phyloP scores from a whole-genome alignment of 257 asterid species.

The Penstemon barbatus region DNA sequence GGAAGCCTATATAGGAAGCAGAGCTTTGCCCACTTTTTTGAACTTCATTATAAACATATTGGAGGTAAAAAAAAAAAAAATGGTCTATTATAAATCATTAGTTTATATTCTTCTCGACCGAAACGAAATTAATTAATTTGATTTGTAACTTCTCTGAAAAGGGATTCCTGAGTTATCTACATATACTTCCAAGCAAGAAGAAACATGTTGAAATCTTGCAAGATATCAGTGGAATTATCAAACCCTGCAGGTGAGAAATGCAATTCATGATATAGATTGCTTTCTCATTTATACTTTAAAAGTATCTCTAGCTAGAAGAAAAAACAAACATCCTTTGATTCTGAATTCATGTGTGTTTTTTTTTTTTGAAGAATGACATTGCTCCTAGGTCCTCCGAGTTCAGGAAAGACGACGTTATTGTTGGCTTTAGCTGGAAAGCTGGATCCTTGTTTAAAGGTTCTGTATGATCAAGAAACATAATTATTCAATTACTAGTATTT shows the following conservation, averaged over 20 bases:
- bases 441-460: conserved; percentile 31
- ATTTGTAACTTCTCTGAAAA: neutral
- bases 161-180: conserved; percentile 33
- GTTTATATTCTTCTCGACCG: neutral
- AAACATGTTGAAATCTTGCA: conserved; percentile 37
- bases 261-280: neutral
- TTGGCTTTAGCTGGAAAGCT: conserved; percentile 43
- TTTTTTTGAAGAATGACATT: conserved; percentile 36
- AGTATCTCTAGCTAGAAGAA: no score
- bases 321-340: neutral
- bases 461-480: no score
- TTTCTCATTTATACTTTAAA: neutral
- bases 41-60: conserved; percentile 34
- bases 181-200: conserved; percentile 35
- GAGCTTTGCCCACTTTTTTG: conserved; percentile 44
- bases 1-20: conserved; percentile 46
- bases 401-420: conserved; percentile 47
- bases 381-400: conserved; percentile 47
- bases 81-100: neutral
- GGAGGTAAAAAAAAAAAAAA: conserved; percentile 35
- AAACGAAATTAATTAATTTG: neutral
- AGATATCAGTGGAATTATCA: conserved; percentile 46
- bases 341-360: neutral
- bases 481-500: no score
- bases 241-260: conserved; percentile 40